These are phyloP conservation scores for Colletotrichum acutatum DNA, from an alignment of 2,329 filamentous ascomycete genomes.

Conservation along the genomic window DNA sequence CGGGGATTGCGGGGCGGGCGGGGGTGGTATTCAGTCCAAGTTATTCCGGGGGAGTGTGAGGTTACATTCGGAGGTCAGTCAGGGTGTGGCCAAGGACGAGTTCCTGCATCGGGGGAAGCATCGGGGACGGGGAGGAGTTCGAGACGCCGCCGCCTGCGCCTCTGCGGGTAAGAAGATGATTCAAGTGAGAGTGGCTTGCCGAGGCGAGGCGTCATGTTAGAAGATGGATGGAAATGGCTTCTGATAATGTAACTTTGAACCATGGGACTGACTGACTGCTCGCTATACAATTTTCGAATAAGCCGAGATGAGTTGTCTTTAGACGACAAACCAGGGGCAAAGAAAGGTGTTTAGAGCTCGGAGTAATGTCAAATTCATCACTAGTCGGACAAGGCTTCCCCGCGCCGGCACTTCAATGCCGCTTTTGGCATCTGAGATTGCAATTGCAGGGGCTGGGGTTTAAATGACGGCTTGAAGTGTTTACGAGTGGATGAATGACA, in stretches of 20 bases:
- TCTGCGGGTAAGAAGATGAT: too few species aligned
- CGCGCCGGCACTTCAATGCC: slow-evolving; percentile 8
- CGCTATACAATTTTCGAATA: too few species aligned
- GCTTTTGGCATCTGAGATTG: neutral
- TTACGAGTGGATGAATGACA: neutral
- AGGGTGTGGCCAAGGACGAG: slow-evolving; percentile 16
- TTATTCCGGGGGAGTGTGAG: neutral
- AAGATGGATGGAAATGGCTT: neutral
- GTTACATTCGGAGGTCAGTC: slow-evolving; percentile 17
- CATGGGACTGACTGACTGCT: neutral
- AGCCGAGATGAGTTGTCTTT: too few species aligned
- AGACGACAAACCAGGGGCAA: too few species aligned
- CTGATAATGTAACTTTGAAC: neutral
- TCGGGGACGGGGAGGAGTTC: neutral
- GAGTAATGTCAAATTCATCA: neutral
- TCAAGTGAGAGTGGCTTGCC: neutral
- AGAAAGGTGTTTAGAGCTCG: neutral
- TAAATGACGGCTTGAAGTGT: neutral
- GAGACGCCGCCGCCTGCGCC: too few species aligned
- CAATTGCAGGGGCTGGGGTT: neutral
- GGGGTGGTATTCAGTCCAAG: neutral
- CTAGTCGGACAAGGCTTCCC: neutral
- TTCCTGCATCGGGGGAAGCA: slow-evolving; percentile 26
- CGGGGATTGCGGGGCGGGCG: slow-evolving; percentile 21
- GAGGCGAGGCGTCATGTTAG: neutral